These are phyloP conservation scores for Pseudogymnoascus sp. DNA, from an alignment of 2,329 filamentous ascomycete species.

Conservation along the genomic window DNA sequence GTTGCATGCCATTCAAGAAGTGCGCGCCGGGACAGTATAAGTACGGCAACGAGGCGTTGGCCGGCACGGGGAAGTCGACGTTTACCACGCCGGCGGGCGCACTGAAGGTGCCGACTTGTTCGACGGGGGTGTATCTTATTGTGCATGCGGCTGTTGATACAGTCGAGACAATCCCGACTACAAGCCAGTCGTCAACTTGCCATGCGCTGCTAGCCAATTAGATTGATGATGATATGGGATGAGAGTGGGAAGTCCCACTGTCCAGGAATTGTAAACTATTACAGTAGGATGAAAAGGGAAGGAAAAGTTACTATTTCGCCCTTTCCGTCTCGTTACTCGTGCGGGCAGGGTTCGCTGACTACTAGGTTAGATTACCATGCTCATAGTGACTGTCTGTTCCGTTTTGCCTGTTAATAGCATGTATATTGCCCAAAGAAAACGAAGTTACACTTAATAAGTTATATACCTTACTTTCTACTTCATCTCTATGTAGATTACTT, in stretches of 20 bases:
- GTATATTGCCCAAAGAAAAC: background rate
- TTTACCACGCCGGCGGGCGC: background rate
- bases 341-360: background rate
- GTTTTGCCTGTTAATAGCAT: background rate
- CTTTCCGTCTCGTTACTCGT: background rate
- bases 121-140: background rate
- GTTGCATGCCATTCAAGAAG: background rate
- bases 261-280: background rate
- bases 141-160: constrained; percentile 1
- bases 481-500: too few species aligned
- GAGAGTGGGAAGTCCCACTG: background rate
- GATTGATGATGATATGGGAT: background rate
- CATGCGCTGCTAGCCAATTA: background rate
- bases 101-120: background rate
- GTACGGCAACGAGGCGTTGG: background rate
- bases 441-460: background rate
- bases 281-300: background rate
- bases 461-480: background rate
- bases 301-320: background rate
- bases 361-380: background rate
- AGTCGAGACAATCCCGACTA: background rate
- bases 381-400: background rate
- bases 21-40: background rate
- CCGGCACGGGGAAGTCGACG: background rate
- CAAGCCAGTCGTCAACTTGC: background rate